These are phyloP conservation scores for Fomitiporia mediterranea DNA, from an alignment of 1,284 basidiomycete species.

Conservation along the genomic window DNA sequence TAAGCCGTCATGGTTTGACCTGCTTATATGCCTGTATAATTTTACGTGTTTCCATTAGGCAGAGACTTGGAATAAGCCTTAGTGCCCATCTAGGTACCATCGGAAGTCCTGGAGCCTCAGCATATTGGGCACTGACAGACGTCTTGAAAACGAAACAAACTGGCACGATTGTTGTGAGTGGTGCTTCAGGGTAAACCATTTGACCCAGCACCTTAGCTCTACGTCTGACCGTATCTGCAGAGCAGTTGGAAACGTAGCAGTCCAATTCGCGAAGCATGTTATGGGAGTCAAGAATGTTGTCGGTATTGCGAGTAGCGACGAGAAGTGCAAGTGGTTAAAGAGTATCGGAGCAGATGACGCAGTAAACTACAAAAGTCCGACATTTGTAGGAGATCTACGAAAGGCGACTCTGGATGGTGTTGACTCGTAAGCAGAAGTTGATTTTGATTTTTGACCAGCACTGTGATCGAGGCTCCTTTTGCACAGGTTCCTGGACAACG, in stretches of 20 bases:
- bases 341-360: constrained; percentile 40
- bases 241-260: constrained; percentile 28
- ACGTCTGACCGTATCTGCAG: constrained; percentile 19
- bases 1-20: background rate
- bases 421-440: constrained; percentile 21
- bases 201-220: no score
- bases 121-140: constrained; percentile 31
- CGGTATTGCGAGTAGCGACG: constrained; percentile 41
- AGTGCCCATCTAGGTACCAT: constrained; percentile 26
- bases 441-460: no score
- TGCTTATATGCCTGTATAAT: background rate
- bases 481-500: constrained; percentile 32
- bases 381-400: constrained; percentile 20
- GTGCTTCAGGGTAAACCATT: constrained; percentile 32
- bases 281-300: constrained; percentile 39
- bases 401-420: constrained; percentile 19
- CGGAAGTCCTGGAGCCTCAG: constrained; percentile 29
- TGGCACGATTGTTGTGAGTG: constrained; percentile 33
- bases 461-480: constrained; percentile 22
- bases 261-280: constrained; percentile 34
- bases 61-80: constrained; percentile 17
- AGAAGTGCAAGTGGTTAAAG: constrained; percentile 42
- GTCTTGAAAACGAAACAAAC: constrained; percentile 32
- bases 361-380: constrained; percentile 42
- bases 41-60: constrained; percentile 3